phyloP scores from a whole-genome alignment of 176 grass and related monocot species.

The Oryza nivara region DNA sequence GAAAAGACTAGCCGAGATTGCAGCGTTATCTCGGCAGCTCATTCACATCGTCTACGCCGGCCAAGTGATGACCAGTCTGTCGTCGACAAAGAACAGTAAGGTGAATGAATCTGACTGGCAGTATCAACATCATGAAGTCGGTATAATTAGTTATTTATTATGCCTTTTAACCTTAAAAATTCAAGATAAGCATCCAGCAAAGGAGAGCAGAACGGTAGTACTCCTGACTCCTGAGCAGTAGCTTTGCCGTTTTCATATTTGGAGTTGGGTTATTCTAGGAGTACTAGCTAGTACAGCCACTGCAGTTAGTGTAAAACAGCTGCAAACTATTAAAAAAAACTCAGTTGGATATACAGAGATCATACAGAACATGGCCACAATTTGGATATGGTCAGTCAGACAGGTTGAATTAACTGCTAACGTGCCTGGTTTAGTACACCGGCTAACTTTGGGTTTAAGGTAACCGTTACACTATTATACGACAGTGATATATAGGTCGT shows the following conservation, averaged over 20 bases:
- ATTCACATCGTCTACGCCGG: not conserved
- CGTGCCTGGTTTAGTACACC: not conserved
- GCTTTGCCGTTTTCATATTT: not conserved
- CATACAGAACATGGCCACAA: not conserved
- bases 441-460: not conserved
- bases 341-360: not conserved
- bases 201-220: not conserved
- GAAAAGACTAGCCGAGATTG: not conserved
- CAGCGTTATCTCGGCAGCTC: not conserved
- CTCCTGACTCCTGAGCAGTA: not conserved
- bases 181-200: not conserved
- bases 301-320: conserved; percentile 3
- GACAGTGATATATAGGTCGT: not conserved
- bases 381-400: not conserved
- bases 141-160: not conserved
- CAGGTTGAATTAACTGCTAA: not conserved
- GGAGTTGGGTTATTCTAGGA: not conserved
- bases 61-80: not conserved
- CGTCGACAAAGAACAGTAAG: not conserved
- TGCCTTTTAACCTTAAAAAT: not conserved
- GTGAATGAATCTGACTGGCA: not conserved
- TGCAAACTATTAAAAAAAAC: not conserved
- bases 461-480: not conserved
- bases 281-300: not conserved
- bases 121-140: not conserved